Percentiles rank a stretch among this genome's conserved stretches.
phyloP scores from a whole-genome alignment of 305 asterid species.

The Plantago coronopus region DNA sequence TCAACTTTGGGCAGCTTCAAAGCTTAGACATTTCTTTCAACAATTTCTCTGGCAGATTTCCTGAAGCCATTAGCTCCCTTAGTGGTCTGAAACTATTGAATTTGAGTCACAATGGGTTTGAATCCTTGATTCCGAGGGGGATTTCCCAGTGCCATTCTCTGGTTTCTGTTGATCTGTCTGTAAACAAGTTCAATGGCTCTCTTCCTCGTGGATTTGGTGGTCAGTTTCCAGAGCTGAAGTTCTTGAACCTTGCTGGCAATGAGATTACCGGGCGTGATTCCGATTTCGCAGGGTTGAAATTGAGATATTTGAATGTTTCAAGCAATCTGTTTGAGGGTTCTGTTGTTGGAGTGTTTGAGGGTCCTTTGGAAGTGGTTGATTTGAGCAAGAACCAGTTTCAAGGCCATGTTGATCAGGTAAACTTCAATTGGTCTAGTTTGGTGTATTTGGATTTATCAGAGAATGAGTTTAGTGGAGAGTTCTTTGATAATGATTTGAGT shows the following conservation, averaged over 20 bases:
- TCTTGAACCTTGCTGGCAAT: conserved; percentile 67
- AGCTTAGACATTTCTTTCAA: conserved; percentile 73
- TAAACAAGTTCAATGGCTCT: conserved; percentile 50
- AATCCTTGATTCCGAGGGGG: conserved; percentile 53
- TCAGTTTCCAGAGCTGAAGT: conserved; percentile 53
- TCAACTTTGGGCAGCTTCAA: conserved; percentile 70
- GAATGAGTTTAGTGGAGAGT: conserved; percentile 71
- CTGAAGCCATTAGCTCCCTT: conserved; percentile 72
- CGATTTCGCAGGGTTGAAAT: conserved; percentile 50
- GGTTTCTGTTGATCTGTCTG: conserved; percentile 64
- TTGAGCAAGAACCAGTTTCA: conserved; percentile 86
- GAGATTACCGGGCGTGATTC: conserved; percentile 55
- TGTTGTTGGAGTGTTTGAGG: conserved; percentile 51
- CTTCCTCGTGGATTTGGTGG: conserved; percentile 59
- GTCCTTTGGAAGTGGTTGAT: conserved; percentile 71
- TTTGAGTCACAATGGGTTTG: conserved; percentile 55
- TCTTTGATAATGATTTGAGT: conserved; percentile 34
- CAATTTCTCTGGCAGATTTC: conserved; percentile 59
- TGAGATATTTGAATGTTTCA: conserved; percentile 57
- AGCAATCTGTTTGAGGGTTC: conserved; percentile 69
- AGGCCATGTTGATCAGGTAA: conserved; percentile 80
- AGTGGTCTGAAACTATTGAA: conserved; percentile 46
- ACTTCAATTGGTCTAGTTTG: conserved; percentile 57
- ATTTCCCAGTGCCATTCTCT: conserved; percentile 53
- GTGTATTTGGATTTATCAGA: conserved; percentile 70